Evolutionary conservation across 1,284 basidiomycete genomes (phyloP).

Genomic region (Ganoderma multipileum): DNA sequence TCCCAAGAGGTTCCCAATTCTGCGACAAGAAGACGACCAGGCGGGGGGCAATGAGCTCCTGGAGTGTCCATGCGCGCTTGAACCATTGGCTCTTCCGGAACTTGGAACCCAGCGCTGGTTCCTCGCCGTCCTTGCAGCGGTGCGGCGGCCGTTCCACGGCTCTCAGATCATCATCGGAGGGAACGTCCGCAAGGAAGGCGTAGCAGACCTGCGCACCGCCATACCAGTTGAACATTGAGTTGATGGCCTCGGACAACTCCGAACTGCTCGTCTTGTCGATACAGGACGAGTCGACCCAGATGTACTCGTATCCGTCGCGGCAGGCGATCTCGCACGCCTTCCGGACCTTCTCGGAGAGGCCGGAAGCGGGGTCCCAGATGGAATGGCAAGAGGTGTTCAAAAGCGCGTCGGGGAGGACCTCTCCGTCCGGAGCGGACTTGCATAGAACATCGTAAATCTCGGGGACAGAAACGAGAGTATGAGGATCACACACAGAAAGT

Average conservation of each 20-base stretch:
- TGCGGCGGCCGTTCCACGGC: too few relatives aligned
- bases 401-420: too few relatives aligned
- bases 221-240: conserved; percentile 14
- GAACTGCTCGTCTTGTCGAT: conserved; percentile 17
- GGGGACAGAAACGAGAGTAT: background rate
- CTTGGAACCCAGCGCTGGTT: too few relatives aligned
- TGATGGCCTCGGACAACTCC: conserved; percentile 12
- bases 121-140: too few relatives aligned
- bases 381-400: too few relatives aligned
- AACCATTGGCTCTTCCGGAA: conserved; percentile 5
- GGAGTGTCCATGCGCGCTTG: conserved; percentile 10
- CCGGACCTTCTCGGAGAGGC: conserved; percentile 7
- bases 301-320: background rate
- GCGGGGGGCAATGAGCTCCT: conserved; percentile 9
- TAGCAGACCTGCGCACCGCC: conserved; percentile 4
- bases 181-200: conserved; percentile 12
- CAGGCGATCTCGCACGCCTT: conserved; percentile 6
- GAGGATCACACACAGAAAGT: background rate
- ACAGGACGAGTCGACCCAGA: conserved; percentile 17
- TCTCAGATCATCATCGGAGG: background rate
- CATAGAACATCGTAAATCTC: too few relatives aligned
- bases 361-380: background rate
- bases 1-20: background rate
- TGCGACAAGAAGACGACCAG: conserved; percentile 4
- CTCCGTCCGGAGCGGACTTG: too few relatives aligned